phyloP scores from a whole-genome alignment of 129 eudicot species.

The Heracleum sosnowskyi region DNA sequence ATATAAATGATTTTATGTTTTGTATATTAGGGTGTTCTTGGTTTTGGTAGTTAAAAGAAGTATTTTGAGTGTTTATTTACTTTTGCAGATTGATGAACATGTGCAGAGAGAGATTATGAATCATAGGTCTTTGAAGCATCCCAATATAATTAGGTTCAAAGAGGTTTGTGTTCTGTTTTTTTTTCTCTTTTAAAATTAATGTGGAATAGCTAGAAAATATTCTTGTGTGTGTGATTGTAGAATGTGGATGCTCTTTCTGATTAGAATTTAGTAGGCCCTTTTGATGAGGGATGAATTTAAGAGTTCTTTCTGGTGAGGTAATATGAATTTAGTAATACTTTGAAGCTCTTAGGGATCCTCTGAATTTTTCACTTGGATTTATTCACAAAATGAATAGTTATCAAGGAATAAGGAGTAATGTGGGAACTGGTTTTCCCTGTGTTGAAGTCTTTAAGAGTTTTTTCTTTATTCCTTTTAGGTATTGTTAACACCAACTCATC shows the following conservation, averaged over 20 bases:
- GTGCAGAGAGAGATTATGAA: slow-evolving; percentile 76
- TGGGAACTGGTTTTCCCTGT: background rate
- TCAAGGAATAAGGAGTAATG: background rate
- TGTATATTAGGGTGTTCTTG: background rate
- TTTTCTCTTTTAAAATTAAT: background rate
- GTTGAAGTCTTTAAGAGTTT: background rate
- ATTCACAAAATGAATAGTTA: background rate
- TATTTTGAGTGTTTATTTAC: background rate
- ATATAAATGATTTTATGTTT: too few relatives aligned
- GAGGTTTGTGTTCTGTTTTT: slow-evolving; percentile 34
- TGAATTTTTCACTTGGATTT: background rate
- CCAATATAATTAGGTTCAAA: slow-evolving; percentile 75
- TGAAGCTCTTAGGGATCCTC: background rate
- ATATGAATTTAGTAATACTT: background rate
- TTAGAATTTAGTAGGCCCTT: background rate
- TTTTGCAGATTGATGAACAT: slow-evolving; percentile 77
- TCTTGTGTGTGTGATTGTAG: background rate
- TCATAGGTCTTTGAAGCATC: slow-evolving; percentile 76
- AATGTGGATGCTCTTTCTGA: background rate
- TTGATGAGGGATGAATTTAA: background rate
- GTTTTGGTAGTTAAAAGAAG: background rate
- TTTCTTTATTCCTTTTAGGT: slow-evolving; percentile 33
- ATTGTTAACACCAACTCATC: slow-evolving; percentile 64
- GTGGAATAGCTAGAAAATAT: background rate
- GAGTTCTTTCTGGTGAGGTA: background rate